Base-by-base conservation (phyloP, 139 green algal genomes). In the Nannochloris sp. region DNA sequence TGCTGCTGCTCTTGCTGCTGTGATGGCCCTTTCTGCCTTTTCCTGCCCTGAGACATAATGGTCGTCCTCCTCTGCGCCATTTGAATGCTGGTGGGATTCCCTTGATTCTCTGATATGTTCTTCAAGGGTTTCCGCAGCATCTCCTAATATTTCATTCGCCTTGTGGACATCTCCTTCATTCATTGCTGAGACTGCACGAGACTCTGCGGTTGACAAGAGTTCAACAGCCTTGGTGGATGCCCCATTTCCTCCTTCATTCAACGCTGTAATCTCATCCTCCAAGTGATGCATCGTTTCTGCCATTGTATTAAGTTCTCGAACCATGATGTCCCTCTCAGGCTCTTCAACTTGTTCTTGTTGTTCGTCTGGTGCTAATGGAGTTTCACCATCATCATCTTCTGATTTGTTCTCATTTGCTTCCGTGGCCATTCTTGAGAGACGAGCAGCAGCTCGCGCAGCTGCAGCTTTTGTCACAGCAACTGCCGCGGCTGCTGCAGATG, bases 401-500 rank as follows among this genome's bases (percentile, higher is more conserved):
- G 12, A 31, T 34, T 16, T 58, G 23, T 34, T 58, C 34, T 40
- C 34, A 12, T 11, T 56, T 55, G 50, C 55, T 18, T 34, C 53
- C 18, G 5, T 3, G 4, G 53, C 61, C 24, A 44, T 46, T 18
- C 66, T 64, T 7, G 71, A 58, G 6, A 78, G 57, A 24, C 65
- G 51, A 24, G 60, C 69, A 14, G 86, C 87, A 11, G 86, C 88
- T 3, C 87, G 71, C 12, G 88, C 88, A 16, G 88, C 86, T 3
- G 85, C 88, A 12, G 85, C 89, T 57, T 89, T 87, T 16, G 89
- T 92, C 49, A 96, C 89, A 0, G 88, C 88, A 21, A 95, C 86
- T 0, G 88, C 89, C 4, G 74, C 76, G 1, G 88, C 78, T 4
- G 88, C 89, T 4, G 88, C 86, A 16, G 82, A 90, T 25, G 88